Evolutionary conservation across 225 moss, liverwort and hornwort genomes (phyloP), one percentile per base, ranked within the genome.

Genomic region (Takakia lepidozioides): DNA sequence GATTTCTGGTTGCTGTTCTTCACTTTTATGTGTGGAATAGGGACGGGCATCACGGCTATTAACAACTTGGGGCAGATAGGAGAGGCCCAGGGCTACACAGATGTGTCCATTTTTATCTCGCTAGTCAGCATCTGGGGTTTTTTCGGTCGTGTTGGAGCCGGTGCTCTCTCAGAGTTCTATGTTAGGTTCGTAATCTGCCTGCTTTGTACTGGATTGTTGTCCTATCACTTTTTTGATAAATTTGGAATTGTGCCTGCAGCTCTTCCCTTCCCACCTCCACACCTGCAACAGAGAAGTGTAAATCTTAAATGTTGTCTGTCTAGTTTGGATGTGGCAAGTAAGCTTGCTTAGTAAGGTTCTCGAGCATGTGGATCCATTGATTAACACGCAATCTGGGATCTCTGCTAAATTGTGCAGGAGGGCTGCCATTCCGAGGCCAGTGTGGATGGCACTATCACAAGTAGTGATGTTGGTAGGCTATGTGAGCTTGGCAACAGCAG

Each of bases 1-100:
- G 49, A 59, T 13, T 59, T 47, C 25, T 59, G 48, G 59, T 25
- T 59, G n/a, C 36, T 59, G 36, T 59, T 59, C 18, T 48, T 59
- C 17, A 11, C 48, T n/a, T 47, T 57, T 32, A 25, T 48, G 19
- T 59, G 46, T 49, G 58, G 59, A 19, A 24, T 59, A 20, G 58
- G 59, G 4, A 29, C 59, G 15, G 59, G 29, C 8, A 38, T 59
- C 8, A 59, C 49, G 5, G 59, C 59, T 13, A 48, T 38, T 24
- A 59, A 59, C 35, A 59, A 59, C 17, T 49, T 59, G 1, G 59
- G 59, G 1, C 59, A 59, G 48, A 49, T 59, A 25, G 59, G 59
- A 10, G 59, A 59, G 35, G 59, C 59, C 1, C 59, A 48, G 28
- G 49, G 59, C 10, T 59, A 59, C 47, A 9, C 18, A 10, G 36